Conservation (phyloP, 257 asterid genomes). For the Henckelia pumila region DNA sequence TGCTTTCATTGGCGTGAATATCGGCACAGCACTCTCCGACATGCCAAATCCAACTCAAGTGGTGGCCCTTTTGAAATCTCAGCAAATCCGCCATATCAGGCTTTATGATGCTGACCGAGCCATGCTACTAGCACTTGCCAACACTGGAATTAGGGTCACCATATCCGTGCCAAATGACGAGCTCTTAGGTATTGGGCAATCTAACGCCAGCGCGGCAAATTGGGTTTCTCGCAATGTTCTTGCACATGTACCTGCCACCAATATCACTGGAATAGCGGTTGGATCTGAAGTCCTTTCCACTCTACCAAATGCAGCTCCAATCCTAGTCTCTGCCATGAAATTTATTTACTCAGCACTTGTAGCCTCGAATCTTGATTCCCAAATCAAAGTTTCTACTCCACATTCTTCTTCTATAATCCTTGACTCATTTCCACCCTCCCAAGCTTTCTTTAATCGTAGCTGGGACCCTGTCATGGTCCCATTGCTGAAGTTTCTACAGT, state of each 20-base stretch:
- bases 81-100: slow-evolving; percentile 74
- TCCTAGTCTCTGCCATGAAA: slow-evolving; percentile 72
- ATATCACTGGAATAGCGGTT: slow-evolving; percentile 74
- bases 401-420: slow-evolving; percentile 74
- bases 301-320: slow-evolving; percentile 78
- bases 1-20: slow-evolving; percentile 76
- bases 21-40: slow-evolving; percentile 78
- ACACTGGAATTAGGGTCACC: slow-evolving; percentile 62
- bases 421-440: slow-evolving; percentile 94
- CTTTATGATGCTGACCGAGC: slow-evolving; percentile 65
- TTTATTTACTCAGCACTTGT: slow-evolving; percentile 78
- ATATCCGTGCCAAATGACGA: slow-evolving; percentile 86
- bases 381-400: slow-evolving; percentile 78
- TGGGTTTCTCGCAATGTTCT: slow-evolving; percentile 81
- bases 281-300: slow-evolving; percentile 79
- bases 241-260: slow-evolving; percentile 74
- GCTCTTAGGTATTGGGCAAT: slow-evolving; percentile 77
- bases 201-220: slow-evolving; percentile 81
- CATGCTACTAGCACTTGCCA: slow-evolving; percentile 79
- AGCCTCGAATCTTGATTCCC: slow-evolving; percentile 71
- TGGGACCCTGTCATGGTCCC: slow-evolving; percentile 78
- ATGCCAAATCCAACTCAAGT: slow-evolving; percentile 85
- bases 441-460: slow-evolving; percentile 82
- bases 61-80: slow-evolving; percentile 80
- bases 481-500: slow-evolving; percentile 67